phyloP scores from a whole-genome alignment of 2,329 filamentous ascomycete genomes.

The Neobulgaria alba region DNA sequence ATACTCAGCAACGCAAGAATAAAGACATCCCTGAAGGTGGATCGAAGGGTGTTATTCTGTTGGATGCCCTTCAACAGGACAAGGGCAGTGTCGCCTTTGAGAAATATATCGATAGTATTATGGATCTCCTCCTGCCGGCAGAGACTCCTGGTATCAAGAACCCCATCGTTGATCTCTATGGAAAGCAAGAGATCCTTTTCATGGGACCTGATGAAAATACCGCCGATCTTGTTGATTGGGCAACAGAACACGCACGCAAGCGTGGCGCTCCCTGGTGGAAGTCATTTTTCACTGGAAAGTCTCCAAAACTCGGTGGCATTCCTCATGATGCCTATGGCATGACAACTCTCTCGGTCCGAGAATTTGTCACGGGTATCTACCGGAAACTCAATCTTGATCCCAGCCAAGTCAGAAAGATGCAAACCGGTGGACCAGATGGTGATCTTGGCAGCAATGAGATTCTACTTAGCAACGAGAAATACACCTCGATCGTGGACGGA shows the following conservation, averaged over 20 bases:
- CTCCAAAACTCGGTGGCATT: slow-evolving; percentile 88
- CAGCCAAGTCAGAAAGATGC: slow-evolving; percentile 79
- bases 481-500: slow-evolving; percentile 91
- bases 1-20: slow-evolving; percentile 99
- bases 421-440: slow-evolving; percentile 94
- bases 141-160: slow-evolving; percentile 97
- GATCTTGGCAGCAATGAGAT: slow-evolving; percentile 98
- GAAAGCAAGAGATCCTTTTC: slow-evolving; percentile 94
- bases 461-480: slow-evolving; percentile 89
- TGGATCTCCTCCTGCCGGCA: slow-evolving; percentile 86
- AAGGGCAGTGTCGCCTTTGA: slow-evolving; percentile 89
- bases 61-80: slow-evolving; percentile 91
- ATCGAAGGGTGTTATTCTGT: slow-evolving; percentile 92
- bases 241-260: slow-evolving; percentile 83
- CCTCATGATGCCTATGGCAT: slow-evolving; percentile 95
- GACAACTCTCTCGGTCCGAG: slow-evolving; percentile 92
- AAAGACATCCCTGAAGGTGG: slow-evolving; percentile 99
- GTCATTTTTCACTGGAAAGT: slow-evolving; percentile 99
- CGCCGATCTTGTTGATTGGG: slow-evolving; percentile 94
- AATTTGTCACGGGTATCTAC: slow-evolving; percentile 95
- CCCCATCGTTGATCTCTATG: slow-evolving; percentile 90
- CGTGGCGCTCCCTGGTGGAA: slow-evolving; percentile 98
- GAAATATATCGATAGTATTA: slow-evolving; percentile 98
- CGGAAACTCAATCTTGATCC: slow-evolving; percentile 89
- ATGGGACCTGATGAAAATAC: slow-evolving; percentile 99